A percentile compares a stretch with the other conserved stretches of the same genome.
These are phyloP conservation scores for Baorangia bicolor DNA, from an alignment of 768 basidiomycete species.

Conservation along the genomic window DNA sequence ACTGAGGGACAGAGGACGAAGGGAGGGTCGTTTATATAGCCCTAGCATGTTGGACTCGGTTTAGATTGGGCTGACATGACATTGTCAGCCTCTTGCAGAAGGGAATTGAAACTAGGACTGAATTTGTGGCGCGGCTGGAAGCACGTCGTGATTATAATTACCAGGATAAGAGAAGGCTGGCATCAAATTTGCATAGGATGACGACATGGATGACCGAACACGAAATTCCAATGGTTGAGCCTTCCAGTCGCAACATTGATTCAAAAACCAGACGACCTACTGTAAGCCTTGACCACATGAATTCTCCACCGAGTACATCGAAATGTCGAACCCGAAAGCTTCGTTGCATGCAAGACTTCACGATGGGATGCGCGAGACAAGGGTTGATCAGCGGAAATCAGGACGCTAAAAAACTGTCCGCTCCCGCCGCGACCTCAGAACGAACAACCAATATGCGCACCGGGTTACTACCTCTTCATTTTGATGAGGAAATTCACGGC, in stretches of 20 bases:
- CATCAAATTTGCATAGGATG: neutral
- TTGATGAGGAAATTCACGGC: neutral
- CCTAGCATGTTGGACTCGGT: slow-evolving; percentile 2
- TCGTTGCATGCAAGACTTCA: neutral
- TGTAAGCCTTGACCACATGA: neutral
- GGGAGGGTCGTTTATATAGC: slow-evolving; percentile 4
- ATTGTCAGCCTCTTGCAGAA: slow-evolving; percentile 11
- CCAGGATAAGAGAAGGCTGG: neutral
- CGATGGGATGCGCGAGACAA: neutral
- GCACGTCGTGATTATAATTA: neutral
- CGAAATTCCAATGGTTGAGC: neutral
- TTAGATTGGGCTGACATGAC: slow-evolving; percentile 2
- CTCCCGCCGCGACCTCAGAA: neutral
- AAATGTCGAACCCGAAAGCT: neutral
- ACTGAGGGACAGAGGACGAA: neutral
- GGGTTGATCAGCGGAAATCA: neutral
- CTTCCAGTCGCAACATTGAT: neutral
- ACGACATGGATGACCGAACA: neutral
- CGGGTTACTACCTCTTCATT: no score
- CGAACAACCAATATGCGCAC: neutral
- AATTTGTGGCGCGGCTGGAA: neutral
- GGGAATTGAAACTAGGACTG: neutral
- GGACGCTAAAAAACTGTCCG: neutral
- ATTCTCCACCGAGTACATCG: no score
- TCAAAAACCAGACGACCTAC: neutral